A percentile compares a stretch with the other conserved stretches of the same genome.
These are phyloP conservation scores for Penicillium samsonianum DNA, from an alignment of 495 filamentous ascomycete genomes.

Conservation along the genomic window DNA sequence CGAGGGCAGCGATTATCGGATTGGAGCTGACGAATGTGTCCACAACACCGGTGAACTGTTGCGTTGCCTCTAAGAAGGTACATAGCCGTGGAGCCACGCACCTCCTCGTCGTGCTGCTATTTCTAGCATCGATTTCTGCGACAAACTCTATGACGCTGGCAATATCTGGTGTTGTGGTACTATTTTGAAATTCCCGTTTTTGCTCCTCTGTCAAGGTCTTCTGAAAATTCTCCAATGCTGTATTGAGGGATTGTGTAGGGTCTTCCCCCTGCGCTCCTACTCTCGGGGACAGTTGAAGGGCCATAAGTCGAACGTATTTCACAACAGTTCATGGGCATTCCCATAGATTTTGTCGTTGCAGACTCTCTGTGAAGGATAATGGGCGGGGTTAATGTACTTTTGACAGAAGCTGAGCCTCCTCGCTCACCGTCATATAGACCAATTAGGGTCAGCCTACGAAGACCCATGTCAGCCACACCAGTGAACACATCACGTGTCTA, in stretches of 20 bases:
- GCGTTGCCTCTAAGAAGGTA: conserved; percentile 31
- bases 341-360: too few species aligned
- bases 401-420: too few species aligned
- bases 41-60: conserved; percentile 34
- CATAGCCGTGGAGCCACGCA: conserved; percentile 31
- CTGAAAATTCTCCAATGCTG: conserved; percentile 22
- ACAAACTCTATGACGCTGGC: conserved; percentile 33
- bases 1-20: conserved; percentile 36
- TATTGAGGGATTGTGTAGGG: conserved; percentile 8
- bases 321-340: too few species aligned
- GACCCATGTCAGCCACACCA: too few species aligned
- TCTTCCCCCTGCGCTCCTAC: neutral
- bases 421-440: too few species aligned
- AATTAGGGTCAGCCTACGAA: too few species aligned
- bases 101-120: conserved; percentile 23
- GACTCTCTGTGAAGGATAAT: too few species aligned
- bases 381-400: too few species aligned
- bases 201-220: conserved; percentile 25
- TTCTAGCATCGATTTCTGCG: conserved; percentile 28
- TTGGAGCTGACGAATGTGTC: conserved; percentile 36
- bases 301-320: neutral
- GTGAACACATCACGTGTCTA: too few species aligned
- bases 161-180: conserved; percentile 27
- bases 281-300: neutral
- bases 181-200: conserved; percentile 19